Base-by-base conservation (phyloP, 2,329 filamentous ascomycete species). In the Seiridium cupressi region DNA sequence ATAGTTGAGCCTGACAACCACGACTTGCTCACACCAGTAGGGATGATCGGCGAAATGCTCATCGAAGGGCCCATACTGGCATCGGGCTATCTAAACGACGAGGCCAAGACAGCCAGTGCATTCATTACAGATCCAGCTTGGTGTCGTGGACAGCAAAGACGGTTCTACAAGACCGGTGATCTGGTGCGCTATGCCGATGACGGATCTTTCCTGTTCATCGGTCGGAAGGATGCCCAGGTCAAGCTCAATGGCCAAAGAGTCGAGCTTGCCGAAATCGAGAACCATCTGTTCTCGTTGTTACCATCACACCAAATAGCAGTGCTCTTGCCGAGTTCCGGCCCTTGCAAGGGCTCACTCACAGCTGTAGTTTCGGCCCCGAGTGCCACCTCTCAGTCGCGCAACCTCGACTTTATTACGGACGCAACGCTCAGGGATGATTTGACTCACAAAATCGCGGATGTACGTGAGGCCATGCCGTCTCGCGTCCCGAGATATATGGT, bases 131-230 rank as follows among this genome's bases (percentile, higher is more conserved):
- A 48, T 1, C 63, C 63, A 2, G 35, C 6, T 3, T 64, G 61
- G 61, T 34, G 57, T n/a, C 66, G 66, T 1, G 58, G 47, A 3
- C 46, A 53, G 31, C 5, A 32, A 10, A 35, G 53, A 5, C 64
- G 71, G 1, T 53, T 79, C 10, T 79, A 77, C 62, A 72, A 71
- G 48, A 77, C 76, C 4, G 77, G 77, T 40, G 77, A 79, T 61
- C 69, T 79, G 6, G 76, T 67, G 11, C 66, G 65, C 46, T 76
- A 76, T 34, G 62, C 71, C 49, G 62, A 64, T 1, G 69, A 77
- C 56, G 72, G 73, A 11, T 51, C 31, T 3, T 46, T 44, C 71
- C 74, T 62, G 62, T 75, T 56, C 38, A 38, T 62, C 5, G 53
- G 60, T 8, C 57, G 60, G 10, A 62, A 62, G 46, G 53, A 62